A percentile compares a stretch with the other conserved stretches of the same genome.
Evolutionary conservation across 768 basidiomycete genomes (phyloP).

Genomic region (Tulasnella calospora): DNA sequence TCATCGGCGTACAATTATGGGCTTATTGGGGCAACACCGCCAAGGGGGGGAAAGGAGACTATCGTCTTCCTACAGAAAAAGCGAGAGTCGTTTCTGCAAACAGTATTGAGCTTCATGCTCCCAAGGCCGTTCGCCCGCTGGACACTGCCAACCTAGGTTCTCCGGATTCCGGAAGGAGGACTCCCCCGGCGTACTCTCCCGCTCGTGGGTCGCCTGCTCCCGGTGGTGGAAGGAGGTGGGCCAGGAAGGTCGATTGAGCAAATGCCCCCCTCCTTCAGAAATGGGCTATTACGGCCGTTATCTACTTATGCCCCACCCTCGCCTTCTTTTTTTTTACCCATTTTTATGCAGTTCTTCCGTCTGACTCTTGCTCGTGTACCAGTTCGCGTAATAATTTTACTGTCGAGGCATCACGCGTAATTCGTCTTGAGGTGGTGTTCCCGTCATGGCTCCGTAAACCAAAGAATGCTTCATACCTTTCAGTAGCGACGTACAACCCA

Average conservation of each 20-base stretch:
- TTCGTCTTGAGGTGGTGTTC: background rate
- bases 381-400: background rate
- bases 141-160: conserved; percentile 44
- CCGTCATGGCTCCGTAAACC: background rate
- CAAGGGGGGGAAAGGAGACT: conserved; percentile 33
- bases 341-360: background rate
- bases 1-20: conserved; percentile 83
- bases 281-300: background rate
- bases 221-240: conserved; percentile 59
- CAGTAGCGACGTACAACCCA: conserved; percentile 3
- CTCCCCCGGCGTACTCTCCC: conserved; percentile 36
- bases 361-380: background rate
- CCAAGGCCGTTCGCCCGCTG: conserved; percentile 34
- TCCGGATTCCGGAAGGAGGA: conserved; percentile 38
- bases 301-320: background rate
- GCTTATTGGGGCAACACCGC: conserved; percentile 68
- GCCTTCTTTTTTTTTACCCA: background rate
- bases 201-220: conserved; percentile 40
- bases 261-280: background rate
- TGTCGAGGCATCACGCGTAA: background rate
- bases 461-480: background rate
- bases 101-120: background rate
- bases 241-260: conserved; percentile 57
- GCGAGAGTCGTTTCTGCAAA: background rate
- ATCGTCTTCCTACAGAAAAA: conserved; percentile 29